phyloP scores from a whole-genome alignment of 306 rosid species.

The Cicer arietinum region DNA sequence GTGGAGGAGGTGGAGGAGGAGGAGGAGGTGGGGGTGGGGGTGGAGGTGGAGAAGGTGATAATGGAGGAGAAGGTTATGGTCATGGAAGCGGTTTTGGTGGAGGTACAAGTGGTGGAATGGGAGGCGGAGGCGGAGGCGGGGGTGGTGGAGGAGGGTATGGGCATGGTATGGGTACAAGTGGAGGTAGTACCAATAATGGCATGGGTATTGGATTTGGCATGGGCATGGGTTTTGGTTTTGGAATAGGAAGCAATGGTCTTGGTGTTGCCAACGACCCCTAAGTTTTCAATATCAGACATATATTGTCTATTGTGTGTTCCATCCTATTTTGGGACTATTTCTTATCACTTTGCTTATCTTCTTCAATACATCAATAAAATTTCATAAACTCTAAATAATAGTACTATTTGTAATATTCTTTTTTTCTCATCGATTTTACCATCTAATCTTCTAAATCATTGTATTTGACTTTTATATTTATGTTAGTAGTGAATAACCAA shows the following conservation, averaged over 20 bases:
- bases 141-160: constrained; percentile 43
- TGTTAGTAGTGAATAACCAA: too few relatives aligned
- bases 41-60: constrained; percentile 38
- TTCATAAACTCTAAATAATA: too few relatives aligned
- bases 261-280: constrained; percentile 38
- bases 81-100: constrained; percentile 54
- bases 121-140: constrained; percentile 36
- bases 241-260: constrained; percentile 43
- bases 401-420: too few relatives aligned
- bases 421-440: too few relatives aligned
- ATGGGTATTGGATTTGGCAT: constrained; percentile 66
- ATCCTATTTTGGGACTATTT: neutral
- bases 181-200: constrained; percentile 18
- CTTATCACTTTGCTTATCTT: neutral
- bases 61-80: constrained; percentile 54
- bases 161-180: constrained; percentile 45
- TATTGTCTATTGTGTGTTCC: neutral
- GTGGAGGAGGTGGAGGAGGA: neutral
- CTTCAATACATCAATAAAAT: constrained; percentile 2
- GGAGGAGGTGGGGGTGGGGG: constrained; percentile 50
- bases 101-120: constrained; percentile 11
- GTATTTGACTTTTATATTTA: too few relatives aligned
- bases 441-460: too few relatives aligned
- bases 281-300: too few relatives aligned
- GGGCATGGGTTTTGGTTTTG: constrained; percentile 59